These are phyloP conservation scores for Begonia fuchsioides DNA, from an alignment of 306 rosid genomes.

Conservation along the genomic window DNA sequence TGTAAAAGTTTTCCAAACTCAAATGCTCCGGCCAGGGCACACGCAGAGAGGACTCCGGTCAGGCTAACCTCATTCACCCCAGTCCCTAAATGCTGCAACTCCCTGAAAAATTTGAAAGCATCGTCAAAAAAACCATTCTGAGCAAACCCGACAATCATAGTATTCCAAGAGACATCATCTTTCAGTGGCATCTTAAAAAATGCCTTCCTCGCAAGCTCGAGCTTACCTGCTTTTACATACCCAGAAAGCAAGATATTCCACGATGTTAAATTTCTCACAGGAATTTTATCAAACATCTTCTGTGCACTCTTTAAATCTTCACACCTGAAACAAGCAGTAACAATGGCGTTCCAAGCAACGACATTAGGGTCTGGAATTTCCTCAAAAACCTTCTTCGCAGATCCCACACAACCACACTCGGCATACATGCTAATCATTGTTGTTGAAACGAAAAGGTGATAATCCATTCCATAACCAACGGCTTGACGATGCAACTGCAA, in stretches of 20 bases:
- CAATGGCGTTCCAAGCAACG: conserved; percentile 67
- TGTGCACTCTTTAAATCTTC: conserved; percentile 29
- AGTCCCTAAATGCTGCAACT: conserved; percentile 28
- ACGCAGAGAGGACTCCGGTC: conserved; percentile 65
- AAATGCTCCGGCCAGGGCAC: conserved; percentile 76
- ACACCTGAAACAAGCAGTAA: conserved; percentile 57
- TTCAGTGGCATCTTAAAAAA: conserved; percentile 45
- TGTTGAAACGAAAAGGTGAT: conserved; percentile 58
- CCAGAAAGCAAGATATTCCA: conserved; percentile 76
- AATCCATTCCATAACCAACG: conserved; percentile 27
- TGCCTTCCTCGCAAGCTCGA: conserved; percentile 40
- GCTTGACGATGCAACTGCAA: conserved; percentile 44
- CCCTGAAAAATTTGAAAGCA: conserved; percentile 65
- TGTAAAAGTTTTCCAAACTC: conserved; percentile 64
- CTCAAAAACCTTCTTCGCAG: conserved; percentile 48
- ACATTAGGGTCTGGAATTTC: conserved; percentile 61
- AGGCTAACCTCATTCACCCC: conserved; percentile 64
- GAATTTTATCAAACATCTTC: conserved; percentile 39
- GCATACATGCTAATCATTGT: conserved; percentile 57
- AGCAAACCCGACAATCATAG: conserved; percentile 71
- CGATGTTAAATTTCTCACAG: conserved; percentile 49
- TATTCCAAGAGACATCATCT: conserved; percentile 83
- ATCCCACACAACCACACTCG: conserved; percentile 28
- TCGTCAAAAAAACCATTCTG: conserved; percentile 44
- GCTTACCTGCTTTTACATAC: conserved; percentile 47